phyloP scores from a whole-genome alignment of 345 rosid species.

The Eucalyptus regnans region DNA sequence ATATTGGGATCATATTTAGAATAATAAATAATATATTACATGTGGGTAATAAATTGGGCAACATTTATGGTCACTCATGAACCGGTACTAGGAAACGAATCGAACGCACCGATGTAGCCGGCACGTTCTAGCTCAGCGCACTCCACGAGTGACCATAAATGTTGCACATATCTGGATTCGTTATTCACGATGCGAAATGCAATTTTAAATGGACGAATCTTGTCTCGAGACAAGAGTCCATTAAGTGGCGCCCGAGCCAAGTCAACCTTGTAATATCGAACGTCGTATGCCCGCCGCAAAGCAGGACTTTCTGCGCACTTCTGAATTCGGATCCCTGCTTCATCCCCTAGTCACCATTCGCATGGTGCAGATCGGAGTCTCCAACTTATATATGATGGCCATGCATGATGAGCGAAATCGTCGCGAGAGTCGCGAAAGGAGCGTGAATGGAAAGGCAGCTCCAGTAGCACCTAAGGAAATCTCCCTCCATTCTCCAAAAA shows the following conservation, averaged over 20 bases:
- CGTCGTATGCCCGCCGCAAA: accelerated
- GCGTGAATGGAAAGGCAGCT: neutral
- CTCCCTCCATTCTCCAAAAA: neutral
- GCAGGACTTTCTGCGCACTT: neutral
- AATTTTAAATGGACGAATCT: neutral
- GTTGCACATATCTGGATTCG: neutral
- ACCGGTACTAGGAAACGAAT: neutral
- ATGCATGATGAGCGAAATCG: neutral
- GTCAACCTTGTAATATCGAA: neutral
- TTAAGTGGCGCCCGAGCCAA: neutral
- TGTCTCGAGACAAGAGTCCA: neutral
- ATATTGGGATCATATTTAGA: too few relatives aligned
- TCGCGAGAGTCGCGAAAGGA: neutral
- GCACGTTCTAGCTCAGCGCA: neutral
- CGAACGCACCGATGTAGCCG: neutral
- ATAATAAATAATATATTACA: too few relatives aligned
- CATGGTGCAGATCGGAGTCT: neutral
- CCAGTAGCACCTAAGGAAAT: neutral
- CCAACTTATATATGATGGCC: neutral
- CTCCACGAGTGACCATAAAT: too few relatives aligned
- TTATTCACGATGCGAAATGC: neutral
- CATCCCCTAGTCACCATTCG: neutral
- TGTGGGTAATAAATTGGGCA: too few relatives aligned
- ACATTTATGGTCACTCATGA: neutral
- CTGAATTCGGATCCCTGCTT: neutral